A percentile compares a stretch with the other conserved stretches of the same genome.
Evolutionary conservation across 2,329 filamentous ascomycete species (phyloP).

Genomic region (Alternaria sp.): DNA sequence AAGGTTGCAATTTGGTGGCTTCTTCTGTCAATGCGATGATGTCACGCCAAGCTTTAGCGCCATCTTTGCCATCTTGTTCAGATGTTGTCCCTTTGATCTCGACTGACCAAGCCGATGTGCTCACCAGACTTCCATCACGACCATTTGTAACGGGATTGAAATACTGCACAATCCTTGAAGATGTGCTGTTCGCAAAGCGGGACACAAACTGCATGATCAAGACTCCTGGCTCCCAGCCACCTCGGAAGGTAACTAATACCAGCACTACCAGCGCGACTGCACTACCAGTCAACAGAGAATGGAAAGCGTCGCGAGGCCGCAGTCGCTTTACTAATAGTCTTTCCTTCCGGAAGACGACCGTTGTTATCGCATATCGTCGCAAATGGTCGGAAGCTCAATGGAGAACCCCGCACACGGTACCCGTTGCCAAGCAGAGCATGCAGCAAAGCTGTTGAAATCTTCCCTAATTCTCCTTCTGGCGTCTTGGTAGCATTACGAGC

Average conservation of each 20-base stretch:
- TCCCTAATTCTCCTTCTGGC: slow-evolving; percentile 8
- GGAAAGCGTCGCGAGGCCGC: neutral
- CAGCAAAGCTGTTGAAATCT: slow-evolving; percentile 2
- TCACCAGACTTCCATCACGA: neutral
- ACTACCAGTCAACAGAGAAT: neutral
- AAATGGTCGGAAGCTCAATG: neutral
- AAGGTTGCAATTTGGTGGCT: neutral
- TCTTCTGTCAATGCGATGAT: neutral
- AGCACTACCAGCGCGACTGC: neutral
- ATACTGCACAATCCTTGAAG: neutral
- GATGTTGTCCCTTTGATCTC: neutral
- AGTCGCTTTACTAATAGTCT: neutral
- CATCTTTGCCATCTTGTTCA: neutral
- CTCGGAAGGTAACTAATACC: neutral
- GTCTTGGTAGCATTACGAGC: slow-evolving; percentile 25
- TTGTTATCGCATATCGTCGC: neutral
- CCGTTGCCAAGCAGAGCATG: slow-evolving; percentile 17
- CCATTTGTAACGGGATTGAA: no score
- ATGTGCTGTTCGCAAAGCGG: neutral
- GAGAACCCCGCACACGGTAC: slow-evolving; percentile 10
- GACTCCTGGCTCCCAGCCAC: neutral
- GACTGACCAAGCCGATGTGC: neutral
- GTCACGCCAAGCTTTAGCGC: neutral
- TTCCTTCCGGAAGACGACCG: neutral
- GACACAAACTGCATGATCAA: neutral